Conservation (phyloP, 2,329 filamentous ascomycete species). For the Exophiala sp. region DNA sequence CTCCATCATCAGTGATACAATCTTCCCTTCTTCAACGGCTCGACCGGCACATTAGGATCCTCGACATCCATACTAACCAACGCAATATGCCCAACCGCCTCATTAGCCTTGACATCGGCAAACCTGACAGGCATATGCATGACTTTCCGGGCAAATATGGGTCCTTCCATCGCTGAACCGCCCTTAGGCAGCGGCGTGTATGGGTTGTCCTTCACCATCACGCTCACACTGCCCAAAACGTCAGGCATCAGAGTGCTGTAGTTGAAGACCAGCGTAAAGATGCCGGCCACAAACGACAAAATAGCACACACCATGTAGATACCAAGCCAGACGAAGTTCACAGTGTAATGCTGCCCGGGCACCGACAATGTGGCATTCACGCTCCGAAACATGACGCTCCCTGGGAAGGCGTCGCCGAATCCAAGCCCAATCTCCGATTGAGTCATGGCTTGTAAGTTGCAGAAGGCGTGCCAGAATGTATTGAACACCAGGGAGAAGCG, state of each 20-base stretch:
- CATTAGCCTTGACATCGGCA: slow-evolving; percentile 1
- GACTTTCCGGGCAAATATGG: not conserved
- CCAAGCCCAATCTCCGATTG: slow-evolving; percentile 4
- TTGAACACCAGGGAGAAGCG: slow-evolving; percentile 5
- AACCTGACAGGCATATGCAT: slow-evolving; percentile 7
- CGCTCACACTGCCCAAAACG: slow-evolving; percentile 3
- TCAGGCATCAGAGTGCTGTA: not conserved
- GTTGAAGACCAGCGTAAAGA: not conserved
- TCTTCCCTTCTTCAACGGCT: not conserved
- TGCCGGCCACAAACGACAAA: not conserved
- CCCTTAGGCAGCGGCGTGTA: slow-evolving; percentile 1
- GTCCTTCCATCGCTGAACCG: not conserved
- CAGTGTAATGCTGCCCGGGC: not conserved
- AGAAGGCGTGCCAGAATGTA: slow-evolving; percentile 5
- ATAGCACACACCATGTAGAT: slow-evolving; percentile 1
- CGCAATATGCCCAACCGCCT: not conserved
- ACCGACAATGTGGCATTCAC: not conserved
- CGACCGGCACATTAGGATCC: not conserved
- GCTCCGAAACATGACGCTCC: not conserved
- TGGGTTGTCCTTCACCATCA: slow-evolving; percentile 4
- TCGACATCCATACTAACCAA: slow-evolving; percentile 3
- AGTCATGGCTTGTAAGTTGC: slow-evolving; percentile 4
- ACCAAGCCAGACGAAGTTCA: slow-evolving; percentile 3
- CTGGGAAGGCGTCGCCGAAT: not conserved
- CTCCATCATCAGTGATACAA: not conserved